Conservation (phyloP, 2,329 filamentous ascomycete species). For the Lecanicillium sp. region DNA sequence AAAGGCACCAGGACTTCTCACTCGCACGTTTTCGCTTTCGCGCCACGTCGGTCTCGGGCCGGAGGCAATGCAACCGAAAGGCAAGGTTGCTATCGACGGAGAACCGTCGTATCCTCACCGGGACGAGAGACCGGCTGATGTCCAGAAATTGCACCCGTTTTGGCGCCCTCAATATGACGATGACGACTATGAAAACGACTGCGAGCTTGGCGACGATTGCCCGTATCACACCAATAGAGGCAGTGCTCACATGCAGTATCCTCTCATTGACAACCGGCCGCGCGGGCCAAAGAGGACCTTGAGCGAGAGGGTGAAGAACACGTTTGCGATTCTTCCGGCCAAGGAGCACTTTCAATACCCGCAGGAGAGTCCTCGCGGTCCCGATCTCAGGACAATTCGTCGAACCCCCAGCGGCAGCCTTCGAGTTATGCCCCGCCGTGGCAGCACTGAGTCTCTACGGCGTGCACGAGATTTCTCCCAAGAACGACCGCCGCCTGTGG, state of each 20-base stretch:
- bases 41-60: slow-evolving; percentile 26
- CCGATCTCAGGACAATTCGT: slow-evolving; percentile 50
- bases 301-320: slow-evolving; percentile 46
- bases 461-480: slow-evolving; percentile 28
- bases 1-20: slow-evolving; percentile 35
- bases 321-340: slow-evolving; percentile 53
- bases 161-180: slow-evolving; percentile 49
- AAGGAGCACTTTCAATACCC: slow-evolving; percentile 28
- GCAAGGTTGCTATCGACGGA: slow-evolving; percentile 19
- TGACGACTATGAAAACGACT: slow-evolving; percentile 18
- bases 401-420: slow-evolving; percentile 53
- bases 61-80: slow-evolving; percentile 19
- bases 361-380: slow-evolving; percentile 24
- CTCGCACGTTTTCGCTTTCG: slow-evolving; percentile 47
- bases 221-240: slow-evolving; percentile 27
- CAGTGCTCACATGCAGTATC: slow-evolving; percentile 36
- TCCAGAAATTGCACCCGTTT: slow-evolving; percentile 49
- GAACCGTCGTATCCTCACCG: slow-evolving; percentile 30
- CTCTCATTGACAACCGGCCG: slow-evolving; percentile 41
- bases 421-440: slow-evolving; percentile 47
- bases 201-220: slow-evolving; percentile 21
- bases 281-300: slow-evolving; percentile 37
- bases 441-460: slow-evolving; percentile 38
- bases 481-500: slow-evolving; percentile 6
- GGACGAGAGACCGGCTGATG: slow-evolving; percentile 41